Conservation (phyloP, 108 stramenopile genomes). For the Ochromonas danica region DNA sequence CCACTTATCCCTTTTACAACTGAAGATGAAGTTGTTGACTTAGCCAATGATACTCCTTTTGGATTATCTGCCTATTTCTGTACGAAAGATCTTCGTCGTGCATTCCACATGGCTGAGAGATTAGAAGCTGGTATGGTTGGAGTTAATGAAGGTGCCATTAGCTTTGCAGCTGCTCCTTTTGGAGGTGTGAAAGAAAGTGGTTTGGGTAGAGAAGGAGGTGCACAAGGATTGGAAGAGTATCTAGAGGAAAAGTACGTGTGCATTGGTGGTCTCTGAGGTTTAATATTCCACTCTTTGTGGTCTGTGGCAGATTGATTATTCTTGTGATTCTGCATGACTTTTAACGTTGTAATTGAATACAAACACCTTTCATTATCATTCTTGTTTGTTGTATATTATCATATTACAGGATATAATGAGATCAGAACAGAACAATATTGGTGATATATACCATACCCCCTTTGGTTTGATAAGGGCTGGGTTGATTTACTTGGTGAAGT, state of each 20-base stretch:
- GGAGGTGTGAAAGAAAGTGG: conserved; percentile 96
- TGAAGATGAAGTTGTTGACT: conserved; percentile 56
- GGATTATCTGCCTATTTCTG: conserved; percentile 60
- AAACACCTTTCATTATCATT: too few species aligned
- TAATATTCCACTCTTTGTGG: too few species aligned
- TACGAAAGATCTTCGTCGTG: conserved; percentile 43
- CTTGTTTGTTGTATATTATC: too few species aligned
- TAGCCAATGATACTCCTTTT: conserved; percentile 53
- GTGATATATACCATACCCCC: too few species aligned
- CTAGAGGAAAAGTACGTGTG: conserved; percentile 71
- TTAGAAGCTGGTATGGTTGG: conserved; percentile 81
- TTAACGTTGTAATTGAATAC: too few species aligned
- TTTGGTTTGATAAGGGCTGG: too few species aligned
- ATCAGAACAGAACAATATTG: too few species aligned
- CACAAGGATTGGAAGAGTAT: conserved; percentile 82
- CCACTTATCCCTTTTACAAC: conserved; percentile 52
- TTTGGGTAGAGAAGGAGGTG: conserved; percentile 89
- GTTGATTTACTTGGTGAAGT: too few species aligned
- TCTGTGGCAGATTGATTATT: too few species aligned
- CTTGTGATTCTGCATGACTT: too few species aligned
- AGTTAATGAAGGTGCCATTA: conserved; percentile 84
- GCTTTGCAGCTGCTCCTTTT: conserved; percentile 74
- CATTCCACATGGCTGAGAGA: conserved; percentile 41
- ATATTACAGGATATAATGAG: too few species aligned
- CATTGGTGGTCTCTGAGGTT: background rate